These are phyloP conservation scores for Cicer bijugum DNA, from an alignment of 306 rosid species.

Conservation along the genomic window DNA sequence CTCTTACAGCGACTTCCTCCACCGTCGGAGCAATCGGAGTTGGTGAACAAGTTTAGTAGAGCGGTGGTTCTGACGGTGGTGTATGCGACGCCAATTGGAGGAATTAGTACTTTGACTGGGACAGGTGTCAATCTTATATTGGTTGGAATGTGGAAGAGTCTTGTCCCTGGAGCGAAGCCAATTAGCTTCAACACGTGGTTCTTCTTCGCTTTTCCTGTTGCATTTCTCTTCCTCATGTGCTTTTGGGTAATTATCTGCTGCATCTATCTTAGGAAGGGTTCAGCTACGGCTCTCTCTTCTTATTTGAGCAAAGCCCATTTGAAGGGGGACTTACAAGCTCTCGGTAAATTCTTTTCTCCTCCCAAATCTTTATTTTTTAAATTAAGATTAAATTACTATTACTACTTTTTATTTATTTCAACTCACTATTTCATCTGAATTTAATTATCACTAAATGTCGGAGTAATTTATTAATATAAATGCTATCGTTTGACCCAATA, in stretches of 20 bases:
- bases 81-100: constrained; percentile 68
- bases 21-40: constrained; percentile 47
- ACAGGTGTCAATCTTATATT: constrained; percentile 86
- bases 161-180: constrained; percentile 59
- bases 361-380: too few species aligned
- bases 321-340: constrained; percentile 67
- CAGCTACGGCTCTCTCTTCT: constrained; percentile 56
- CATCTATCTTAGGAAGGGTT: constrained; percentile 54
- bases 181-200: constrained; percentile 79
- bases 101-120: constrained; percentile 79
- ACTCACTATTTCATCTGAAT: too few species aligned
- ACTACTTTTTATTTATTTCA: too few species aligned
- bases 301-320: constrained; percentile 67
- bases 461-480: too few species aligned
- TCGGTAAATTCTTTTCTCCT: constrained; percentile 44
- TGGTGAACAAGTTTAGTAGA: constrained; percentile 61
- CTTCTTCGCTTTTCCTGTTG: constrained; percentile 67
- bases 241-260: constrained; percentile 68
- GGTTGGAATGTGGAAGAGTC: constrained; percentile 85
- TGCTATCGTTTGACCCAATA: too few species aligned
- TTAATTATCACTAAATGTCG: too few species aligned
- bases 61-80: constrained; percentile 75
- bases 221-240: constrained; percentile 52
- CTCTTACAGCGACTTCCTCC: constrained; percentile 67
- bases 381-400: too few species aligned